Evolutionary conservation across 2,329 filamentous ascomycete species (phyloP).

Genomic region (Trichoderma harzianum): DNA sequence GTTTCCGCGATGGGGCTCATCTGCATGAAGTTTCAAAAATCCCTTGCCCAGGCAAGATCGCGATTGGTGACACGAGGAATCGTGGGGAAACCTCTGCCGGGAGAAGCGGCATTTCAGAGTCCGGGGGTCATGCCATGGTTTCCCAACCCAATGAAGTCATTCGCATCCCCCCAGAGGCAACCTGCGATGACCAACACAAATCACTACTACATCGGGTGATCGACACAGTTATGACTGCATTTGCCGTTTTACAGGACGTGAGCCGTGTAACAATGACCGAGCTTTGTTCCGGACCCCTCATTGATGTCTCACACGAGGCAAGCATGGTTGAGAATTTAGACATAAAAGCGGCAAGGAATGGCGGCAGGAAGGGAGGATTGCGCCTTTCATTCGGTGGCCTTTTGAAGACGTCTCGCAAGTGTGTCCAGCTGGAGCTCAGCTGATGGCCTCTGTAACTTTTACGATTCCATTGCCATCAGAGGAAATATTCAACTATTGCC

Average conservation of each 20-base stretch:
- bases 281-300: constrained; percentile 14
- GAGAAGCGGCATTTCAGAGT: not conserved
- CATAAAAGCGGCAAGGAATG: constrained; percentile 9
- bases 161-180: not conserved
- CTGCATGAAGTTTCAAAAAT: not conserved
- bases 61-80: constrained; percentile 7
- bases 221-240: constrained; percentile 1
- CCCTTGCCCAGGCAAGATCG: not conserved
- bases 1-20: not conserved
- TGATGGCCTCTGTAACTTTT: not conserved
- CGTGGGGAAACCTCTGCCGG: not conserved
- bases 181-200: not conserved
- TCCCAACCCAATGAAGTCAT: constrained; percentile 2
- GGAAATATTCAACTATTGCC: not conserved
- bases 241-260: constrained; percentile 2
- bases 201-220: not conserved
- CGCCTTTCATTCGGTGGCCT: not conserved
- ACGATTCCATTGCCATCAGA: not conserved
- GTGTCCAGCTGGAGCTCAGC: not conserved
- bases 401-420: not conserved
- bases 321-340: not conserved
- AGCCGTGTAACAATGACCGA: constrained; percentile 11
- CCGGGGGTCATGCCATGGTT: not conserved
- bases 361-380: not conserved
- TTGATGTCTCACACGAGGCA: constrained; percentile 3